Percentiles rank a stretch among this genome's conserved stretches.
These are phyloP conservation scores for Phytophthora hybrid DNA, from an alignment of 352 stramenopile species.

Conservation along the genomic window DNA sequence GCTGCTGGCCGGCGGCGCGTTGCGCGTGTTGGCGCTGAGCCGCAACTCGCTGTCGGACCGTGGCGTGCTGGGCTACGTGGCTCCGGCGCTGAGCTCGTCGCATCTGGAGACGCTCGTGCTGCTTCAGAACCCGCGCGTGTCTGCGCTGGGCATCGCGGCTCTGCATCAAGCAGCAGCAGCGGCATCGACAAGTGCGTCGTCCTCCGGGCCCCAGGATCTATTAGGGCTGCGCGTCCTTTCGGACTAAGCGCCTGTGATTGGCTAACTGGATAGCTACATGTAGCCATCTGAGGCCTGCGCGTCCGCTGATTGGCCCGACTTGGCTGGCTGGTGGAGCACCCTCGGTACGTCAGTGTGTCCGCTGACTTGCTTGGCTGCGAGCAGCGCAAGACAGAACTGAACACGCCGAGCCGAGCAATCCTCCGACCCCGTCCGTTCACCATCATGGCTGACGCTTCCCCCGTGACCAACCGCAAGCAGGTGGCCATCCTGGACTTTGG, in stretches of 20 bases:
- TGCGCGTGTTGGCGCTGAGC: slow-evolving; percentile 62
- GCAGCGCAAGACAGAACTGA: slow-evolving; percentile 29
- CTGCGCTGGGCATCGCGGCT: slow-evolving; percentile 36
- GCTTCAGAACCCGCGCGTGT: slow-evolving; percentile 54
- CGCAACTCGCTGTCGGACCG: slow-evolving; percentile 68
- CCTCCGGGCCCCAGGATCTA: slow-evolving; percentile 1
- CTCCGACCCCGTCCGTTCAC: slow-evolving; percentile 22
- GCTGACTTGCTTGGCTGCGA: background rate
- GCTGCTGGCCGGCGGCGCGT: slow-evolving; percentile 38
- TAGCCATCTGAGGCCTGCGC: slow-evolving; percentile 11
- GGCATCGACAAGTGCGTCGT: background rate
- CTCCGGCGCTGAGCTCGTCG: slow-evolving; percentile 50
- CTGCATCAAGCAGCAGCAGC: slow-evolving; percentile 31
- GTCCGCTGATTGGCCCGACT: slow-evolving; percentile 35
- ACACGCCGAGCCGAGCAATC: slow-evolving; percentile 25
- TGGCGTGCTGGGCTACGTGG: slow-evolving; percentile 56
- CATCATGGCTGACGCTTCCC: slow-evolving; percentile 72
- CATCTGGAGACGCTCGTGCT: slow-evolving; percentile 64
- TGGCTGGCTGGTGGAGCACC: slow-evolving; percentile 26
- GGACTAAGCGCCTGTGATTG: slow-evolving; percentile 42
- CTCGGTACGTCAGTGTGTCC: slow-evolving; percentile 11
- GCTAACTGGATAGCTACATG: slow-evolving; percentile 31
- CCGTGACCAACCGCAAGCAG: slow-evolving; percentile 93
- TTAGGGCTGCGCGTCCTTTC: slow-evolving; percentile 30
- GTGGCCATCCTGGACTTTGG: slow-evolving; percentile 99